phyloP scores from a whole-genome alignment of 352 stramenopile genomes.

The Globisporangium abappressorium region DNA sequence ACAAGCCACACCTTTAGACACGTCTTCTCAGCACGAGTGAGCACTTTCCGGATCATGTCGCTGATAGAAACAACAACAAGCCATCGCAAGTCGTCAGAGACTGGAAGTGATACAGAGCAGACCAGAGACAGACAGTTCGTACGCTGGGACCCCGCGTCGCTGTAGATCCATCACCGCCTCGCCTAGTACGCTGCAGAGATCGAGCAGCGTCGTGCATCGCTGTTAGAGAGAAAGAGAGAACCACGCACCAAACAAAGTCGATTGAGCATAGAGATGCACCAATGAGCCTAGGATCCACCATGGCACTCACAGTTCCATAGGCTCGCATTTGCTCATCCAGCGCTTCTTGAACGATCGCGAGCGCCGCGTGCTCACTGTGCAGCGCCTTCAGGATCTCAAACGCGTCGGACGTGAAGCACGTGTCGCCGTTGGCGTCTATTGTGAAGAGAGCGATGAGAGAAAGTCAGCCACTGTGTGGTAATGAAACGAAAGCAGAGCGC shows the following conservation, averaged over 20 bases:
- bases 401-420: slow-evolving; percentile 19
- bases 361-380: slow-evolving; percentile 14
- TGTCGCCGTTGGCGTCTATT: slow-evolving; percentile 9
- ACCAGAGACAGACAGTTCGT: background rate
- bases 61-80: background rate
- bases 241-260: too few relatives aligned
- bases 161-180: slow-evolving; percentile 16
- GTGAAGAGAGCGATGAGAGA: background rate
- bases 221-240: background rate
- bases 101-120: background rate
- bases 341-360: slow-evolving; percentile 12
- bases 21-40: background rate
- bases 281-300: too few relatives aligned
- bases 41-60: background rate
- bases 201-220: slow-evolving; percentile 18
- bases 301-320: slow-evolving; percentile 1
- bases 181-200: slow-evolving; percentile 9
- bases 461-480: background rate
- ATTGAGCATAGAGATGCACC: too few relatives aligned
- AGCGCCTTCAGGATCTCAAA: slow-evolving; percentile 12
- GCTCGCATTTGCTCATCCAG: slow-evolving; percentile 8
- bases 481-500: background rate
- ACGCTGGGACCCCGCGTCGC: slow-evolving; percentile 8
- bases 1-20: slow-evolving; percentile 2
- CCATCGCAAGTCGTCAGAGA: background rate